Evolutionary conservation across 2,329 filamentous ascomycete genomes (phyloP), one percentile per base, ranked within the genome.

Genomic region (Phialocephala subalpina): DNA sequence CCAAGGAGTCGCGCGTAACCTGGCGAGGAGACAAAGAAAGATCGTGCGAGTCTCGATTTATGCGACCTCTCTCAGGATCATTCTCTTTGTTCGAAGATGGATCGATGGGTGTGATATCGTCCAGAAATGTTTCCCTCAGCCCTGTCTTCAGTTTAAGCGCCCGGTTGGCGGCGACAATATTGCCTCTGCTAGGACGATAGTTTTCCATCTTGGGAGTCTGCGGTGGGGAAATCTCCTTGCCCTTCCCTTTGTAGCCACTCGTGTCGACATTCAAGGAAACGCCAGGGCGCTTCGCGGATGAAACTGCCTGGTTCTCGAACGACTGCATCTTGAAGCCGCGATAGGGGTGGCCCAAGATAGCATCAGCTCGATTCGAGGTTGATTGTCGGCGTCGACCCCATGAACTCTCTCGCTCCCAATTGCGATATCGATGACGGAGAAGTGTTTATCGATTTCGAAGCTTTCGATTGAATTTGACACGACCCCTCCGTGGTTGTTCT

Each of bases 1-100:
- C 93, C 72, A 99, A 89, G 40, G 94, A 97, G 76, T 97, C 93
- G 72, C 95, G 89, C 47, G 92, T 93, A 69, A 92, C 88, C 77
- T 92, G 88, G 67, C 90, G 85, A 58, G 91, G 88, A 59, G 90
- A 90, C 73, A 97, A 84, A 65, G 92, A 94, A 68, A 97, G 85
- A 78, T 97, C 94, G 82, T 97, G 94, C 14, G 74, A 76, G 64
- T 78, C 74, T 58, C 74, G 72, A 63, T 70, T 63, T 40, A 53
- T 42, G 33, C 55, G 60, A 29, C 63, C 63, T 58, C 59, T 68
- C 20, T 70, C 71, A 35, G 61, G 64, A 52, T 72, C 69, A 66
- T 70, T 72, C 40, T 70, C 68, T 64, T 69, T 72, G 53, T 69
- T 73, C 47, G 66, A 58, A 49, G 69, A 65, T 53, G 70, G 71